Conservation (phyloP, 2,329 filamentous ascomycete genomes). For the Claviceps cyperi region DNA sequence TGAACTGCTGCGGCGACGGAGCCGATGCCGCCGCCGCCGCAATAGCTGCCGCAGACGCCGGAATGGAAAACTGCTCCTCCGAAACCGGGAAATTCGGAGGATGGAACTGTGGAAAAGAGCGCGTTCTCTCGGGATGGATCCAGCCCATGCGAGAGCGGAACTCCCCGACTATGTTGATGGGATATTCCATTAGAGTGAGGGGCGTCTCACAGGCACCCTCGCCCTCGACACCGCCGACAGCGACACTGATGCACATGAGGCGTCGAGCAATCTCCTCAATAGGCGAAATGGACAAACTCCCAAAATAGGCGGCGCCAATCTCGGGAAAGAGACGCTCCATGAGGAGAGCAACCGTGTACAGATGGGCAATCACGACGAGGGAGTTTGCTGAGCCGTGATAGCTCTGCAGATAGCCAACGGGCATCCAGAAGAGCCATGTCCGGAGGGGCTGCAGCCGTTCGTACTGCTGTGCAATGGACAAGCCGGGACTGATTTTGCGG, state of each 20-base stretch:
- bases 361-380: constrained; percentile 73
- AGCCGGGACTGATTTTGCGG: constrained; percentile 52
- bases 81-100: constrained; percentile 37
- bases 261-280: constrained; percentile 76
- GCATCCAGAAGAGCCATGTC: constrained; percentile 93
- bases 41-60: not conserved
- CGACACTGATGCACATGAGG: constrained; percentile 53
- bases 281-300: constrained; percentile 61
- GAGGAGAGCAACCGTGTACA: constrained; percentile 77
- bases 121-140: constrained; percentile 43
- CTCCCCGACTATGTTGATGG: constrained; percentile 52
- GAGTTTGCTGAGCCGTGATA: constrained; percentile 63
- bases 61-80: constrained; percentile 27
- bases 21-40: not conserved
- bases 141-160: constrained; percentile 59
- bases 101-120: constrained; percentile 46
- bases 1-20: constrained; percentile 27
- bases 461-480: constrained; percentile 72
- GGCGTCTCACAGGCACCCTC: constrained; percentile 37
- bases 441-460: constrained; percentile 76
- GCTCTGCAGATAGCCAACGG: constrained; percentile 67
- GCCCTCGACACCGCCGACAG: constrained; percentile 35
- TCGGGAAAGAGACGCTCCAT: constrained; percentile 87
- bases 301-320: constrained; percentile 79
- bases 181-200: constrained; percentile 55